Evolutionary conservation across 2,329 filamentous ascomycete species (phyloP).

Genomic region (Cadophora gregata): DNA sequence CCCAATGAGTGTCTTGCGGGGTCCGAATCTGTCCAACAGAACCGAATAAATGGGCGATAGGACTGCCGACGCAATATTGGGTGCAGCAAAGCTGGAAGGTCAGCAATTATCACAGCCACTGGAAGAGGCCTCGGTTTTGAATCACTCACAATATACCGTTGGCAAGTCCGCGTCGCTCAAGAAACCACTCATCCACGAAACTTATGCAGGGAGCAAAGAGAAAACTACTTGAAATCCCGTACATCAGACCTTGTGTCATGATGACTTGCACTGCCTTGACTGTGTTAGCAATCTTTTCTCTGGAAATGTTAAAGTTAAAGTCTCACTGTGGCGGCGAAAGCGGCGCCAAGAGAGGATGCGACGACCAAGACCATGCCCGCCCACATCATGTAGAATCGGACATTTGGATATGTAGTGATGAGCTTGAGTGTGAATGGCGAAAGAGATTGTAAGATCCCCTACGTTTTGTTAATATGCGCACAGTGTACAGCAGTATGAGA

Average conservation of each 20-base stretch:
- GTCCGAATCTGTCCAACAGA: neutral
- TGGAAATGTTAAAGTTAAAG: neutral
- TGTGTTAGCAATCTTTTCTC: neutral
- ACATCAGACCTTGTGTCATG: neutral
- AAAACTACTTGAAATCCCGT: neutral
- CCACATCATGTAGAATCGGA: neutral
- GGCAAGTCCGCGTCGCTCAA: neutral
- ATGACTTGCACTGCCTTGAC: neutral
- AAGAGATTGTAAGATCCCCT: neutral
- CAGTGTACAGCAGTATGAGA: neutral
- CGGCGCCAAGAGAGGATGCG: neutral
- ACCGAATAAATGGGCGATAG: neutral
- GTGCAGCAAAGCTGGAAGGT: neutral
- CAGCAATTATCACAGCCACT: neutral
- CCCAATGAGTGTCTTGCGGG: neutral
- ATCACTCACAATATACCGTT: neutral
- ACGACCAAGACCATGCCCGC: neutral
- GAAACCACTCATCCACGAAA: slow-evolving; percentile 1
- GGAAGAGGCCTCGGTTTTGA: neutral
- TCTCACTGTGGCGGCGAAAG: neutral
- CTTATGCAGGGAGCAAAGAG: slow-evolving; percentile 3
- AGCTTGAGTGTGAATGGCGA: slow-evolving; percentile 7
- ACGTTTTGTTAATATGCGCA: neutral
- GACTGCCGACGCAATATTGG: neutral
- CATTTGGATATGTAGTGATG: neutral